Evolutionary conservation across 352 stramenopile genomes (phyloP).

Genomic region (Elongisporangium anandrum): DNA sequence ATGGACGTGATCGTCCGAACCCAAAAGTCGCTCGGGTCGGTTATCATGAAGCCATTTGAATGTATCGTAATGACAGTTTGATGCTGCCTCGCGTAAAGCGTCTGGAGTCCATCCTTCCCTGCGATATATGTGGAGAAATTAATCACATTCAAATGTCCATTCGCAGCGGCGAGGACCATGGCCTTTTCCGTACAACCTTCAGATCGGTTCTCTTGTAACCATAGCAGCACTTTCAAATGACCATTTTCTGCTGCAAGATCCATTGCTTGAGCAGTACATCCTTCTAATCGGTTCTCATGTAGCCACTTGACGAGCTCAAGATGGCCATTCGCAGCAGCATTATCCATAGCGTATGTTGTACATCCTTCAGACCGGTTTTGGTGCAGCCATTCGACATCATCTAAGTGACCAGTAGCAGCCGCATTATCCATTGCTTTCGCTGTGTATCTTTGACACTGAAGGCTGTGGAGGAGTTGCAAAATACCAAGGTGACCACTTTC

Average conservation of each 20-base stretch:
- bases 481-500: background rate
- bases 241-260: conserved; percentile 31
- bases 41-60: no score
- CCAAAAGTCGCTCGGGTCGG: no score
- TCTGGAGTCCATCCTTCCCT: conserved; percentile 5
- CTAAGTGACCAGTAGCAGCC: conserved; percentile 23
- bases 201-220: conserved; percentile 25
- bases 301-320: conserved; percentile 52
- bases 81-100: no score
- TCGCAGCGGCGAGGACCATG: conserved; percentile 18
- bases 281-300: conserved; percentile 29
- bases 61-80: no score
- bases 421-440: conserved; percentile 23
- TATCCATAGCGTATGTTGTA: conserved; percentile 41
- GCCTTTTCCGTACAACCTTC: conserved; percentile 27
- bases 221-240: conserved; percentile 29
- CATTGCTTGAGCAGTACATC: conserved; percentile 25
- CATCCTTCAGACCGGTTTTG: conserved; percentile 30
- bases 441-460: no score
- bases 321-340: conserved; percentile 35
- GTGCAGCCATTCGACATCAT: conserved; percentile 32
- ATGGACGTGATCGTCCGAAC: no score
- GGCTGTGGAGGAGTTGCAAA: no score
- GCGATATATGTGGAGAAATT: conserved; percentile 17
- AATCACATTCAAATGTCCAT: conserved; percentile 27